phyloP scores from a whole-genome alignment of 148 eudicot species.

The Persicaria tinctoria region DNA sequence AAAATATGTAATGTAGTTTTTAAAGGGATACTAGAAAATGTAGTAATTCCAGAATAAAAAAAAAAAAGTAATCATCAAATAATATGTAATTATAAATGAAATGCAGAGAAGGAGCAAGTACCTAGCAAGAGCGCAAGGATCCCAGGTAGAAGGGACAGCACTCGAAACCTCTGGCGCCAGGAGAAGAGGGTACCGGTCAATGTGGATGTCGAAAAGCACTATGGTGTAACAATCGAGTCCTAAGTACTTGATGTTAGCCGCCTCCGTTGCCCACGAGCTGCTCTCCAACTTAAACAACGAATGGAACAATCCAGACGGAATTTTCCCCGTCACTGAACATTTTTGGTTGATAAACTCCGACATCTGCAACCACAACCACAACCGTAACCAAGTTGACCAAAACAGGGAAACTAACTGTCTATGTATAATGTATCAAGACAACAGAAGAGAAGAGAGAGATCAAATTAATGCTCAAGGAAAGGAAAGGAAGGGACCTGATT shows the following conservation, averaged over 20 bases:
- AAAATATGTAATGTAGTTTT: too few relatives aligned
- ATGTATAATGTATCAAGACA: too few relatives aligned
- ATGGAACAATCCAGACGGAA: conserved; percentile 70
- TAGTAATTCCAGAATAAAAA: too few relatives aligned
- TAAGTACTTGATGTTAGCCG: conserved; percentile 43
- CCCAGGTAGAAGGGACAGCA: conserved; percentile 69
- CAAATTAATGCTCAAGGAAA: too few relatives aligned
- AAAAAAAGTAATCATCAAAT: too few relatives aligned
- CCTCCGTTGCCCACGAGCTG: conserved; percentile 75
- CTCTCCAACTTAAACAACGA: conserved; percentile 55
- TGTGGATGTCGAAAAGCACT: conserved; percentile 37
- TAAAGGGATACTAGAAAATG: too few relatives aligned
- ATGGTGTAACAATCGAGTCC: conserved; percentile 67
- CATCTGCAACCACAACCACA: conserved; percentile 37
- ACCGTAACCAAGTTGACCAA: too few relatives aligned
- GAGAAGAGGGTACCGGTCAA: conserved; percentile 56
- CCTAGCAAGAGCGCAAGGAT: conserved; percentile 79
- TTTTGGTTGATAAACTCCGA: conserved; percentile 63
- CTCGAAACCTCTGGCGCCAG: conserved; percentile 50
- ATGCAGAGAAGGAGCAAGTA: conserved; percentile 3
- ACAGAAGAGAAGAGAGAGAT: neutral
- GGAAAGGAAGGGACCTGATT: conserved; percentile 35
- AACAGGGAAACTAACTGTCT: too few relatives aligned
- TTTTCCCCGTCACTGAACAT: conserved; percentile 50
- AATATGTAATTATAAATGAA: neutral